Evolutionary conservation across 176 grass and related monocot species (phyloP).

Genomic region (Lolium perenne): DNA sequence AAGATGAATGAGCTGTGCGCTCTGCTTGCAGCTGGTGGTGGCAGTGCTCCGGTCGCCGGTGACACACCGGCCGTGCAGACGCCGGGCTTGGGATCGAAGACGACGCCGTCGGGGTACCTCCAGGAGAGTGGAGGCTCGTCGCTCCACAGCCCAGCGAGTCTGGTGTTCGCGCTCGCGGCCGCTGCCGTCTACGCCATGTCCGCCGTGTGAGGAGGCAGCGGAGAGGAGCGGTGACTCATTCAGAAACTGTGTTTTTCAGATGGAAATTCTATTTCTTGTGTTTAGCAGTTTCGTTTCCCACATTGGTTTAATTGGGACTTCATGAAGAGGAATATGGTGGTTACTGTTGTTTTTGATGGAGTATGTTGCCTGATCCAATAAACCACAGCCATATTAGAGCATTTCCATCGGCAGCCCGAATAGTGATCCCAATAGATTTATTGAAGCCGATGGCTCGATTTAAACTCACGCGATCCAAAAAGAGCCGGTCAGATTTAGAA

Average conservation of each 20-base stretch:
- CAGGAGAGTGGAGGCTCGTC: conserved; percentile 36
- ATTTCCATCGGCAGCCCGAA: too few species aligned
- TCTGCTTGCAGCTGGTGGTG: conserved; percentile 15
- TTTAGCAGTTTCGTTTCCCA: background rate
- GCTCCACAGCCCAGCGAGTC: background rate
- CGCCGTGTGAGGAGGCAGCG: background rate
- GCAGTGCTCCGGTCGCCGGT: background rate
- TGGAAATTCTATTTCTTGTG: background rate
- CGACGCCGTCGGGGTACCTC: conserved; percentile 38
- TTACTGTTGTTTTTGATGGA: too few species aligned
- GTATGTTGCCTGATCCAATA: too few species aligned
- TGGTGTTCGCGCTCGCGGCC: conserved; percentile 40
- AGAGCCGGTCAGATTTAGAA: too few species aligned
- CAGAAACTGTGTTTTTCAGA: background rate
- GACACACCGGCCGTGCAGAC: conserved; percentile 26
- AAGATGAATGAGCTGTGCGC: background rate
- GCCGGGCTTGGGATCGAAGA: conserved; percentile 42
- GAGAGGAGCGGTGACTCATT: background rate
- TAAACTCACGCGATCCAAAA: too few species aligned
- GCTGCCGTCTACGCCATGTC: conserved; percentile 21
- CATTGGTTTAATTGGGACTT: too few species aligned
- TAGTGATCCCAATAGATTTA: too few species aligned
- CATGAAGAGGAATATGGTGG: too few species aligned
- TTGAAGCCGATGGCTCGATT: too few species aligned
- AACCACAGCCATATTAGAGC: too few species aligned